Percentiles rank a stretch among this genome's conserved stretches.
phyloP scores from a whole-genome alignment of 257 asterid species.

The Asclepias syriaca region DNA sequence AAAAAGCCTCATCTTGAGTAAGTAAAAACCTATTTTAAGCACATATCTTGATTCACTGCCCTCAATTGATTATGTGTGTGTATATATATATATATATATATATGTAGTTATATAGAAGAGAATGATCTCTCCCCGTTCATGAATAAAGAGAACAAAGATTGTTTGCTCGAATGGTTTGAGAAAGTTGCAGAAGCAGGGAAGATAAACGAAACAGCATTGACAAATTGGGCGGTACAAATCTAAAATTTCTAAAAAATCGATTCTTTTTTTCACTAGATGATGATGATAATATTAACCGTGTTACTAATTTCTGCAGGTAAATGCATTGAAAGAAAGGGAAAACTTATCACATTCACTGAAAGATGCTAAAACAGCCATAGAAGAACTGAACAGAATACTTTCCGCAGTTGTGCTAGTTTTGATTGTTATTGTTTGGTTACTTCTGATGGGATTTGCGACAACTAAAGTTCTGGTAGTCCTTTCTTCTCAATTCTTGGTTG shows the following conservation, averaged over 20 bases:
- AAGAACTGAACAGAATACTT: constrained; percentile 25
- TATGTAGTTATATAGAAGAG: constrained; percentile 19
- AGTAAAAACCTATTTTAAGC: not conserved
- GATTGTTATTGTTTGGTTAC: constrained; percentile 19
- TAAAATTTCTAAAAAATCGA: not conserved
- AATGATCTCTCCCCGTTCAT: constrained; percentile 16
- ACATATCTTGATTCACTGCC: too few species aligned
- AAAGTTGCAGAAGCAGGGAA: constrained; percentile 15
- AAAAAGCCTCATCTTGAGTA: constrained; percentile 10
- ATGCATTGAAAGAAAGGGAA: constrained; percentile 19
- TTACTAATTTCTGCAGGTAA: constrained; percentile 7
- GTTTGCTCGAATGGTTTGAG: constrained; percentile 18
- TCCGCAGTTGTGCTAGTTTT: constrained; percentile 12
- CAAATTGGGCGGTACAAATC: constrained; percentile 21
- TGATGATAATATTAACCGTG: too few species aligned
- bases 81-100: too few species aligned
- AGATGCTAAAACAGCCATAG: constrained; percentile 27
- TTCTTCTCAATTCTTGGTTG: constrained; percentile 19
- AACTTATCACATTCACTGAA: constrained; percentile 22
- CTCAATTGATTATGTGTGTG: too few species aligned
- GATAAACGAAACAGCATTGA: constrained; percentile 15
- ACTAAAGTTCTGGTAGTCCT: constrained; percentile 19
- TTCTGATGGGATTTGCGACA: constrained; percentile 24
- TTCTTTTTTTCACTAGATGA: not conserved
- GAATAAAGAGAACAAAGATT: constrained; percentile 18